Evolutionary conservation across 1,139 yeast genomes (phyloP), one percentile per base, ranked within the genome.

Genomic region (Lodderomyces oxycetoniae): DNA sequence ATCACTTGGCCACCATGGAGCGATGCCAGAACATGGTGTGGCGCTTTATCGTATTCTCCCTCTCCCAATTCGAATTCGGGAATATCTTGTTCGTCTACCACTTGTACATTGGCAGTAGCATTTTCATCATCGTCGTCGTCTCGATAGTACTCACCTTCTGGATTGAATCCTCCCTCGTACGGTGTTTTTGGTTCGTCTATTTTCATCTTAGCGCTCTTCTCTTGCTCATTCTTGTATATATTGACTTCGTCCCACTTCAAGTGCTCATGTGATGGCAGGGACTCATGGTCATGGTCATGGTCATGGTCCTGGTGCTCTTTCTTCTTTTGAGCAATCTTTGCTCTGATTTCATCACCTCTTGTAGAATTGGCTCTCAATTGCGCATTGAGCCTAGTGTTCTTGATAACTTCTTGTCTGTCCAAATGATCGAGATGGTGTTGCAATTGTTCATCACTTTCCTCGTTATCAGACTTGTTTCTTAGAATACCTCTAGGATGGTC

Each of bases 111-210:
- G 17, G 17, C 25, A 9, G 10, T n/a, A 9, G 22, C 31, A 8
- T 24, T 32, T 16, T 37, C 41, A 4, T 40, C 48, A 17, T 74
- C 83, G 33, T 78, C 82, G 44, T 80, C 89, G 2, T 73, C 74
- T 43, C 77, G 71, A 53, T 88, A 88, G 53, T 89, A 93, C 46
- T 89, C 96, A 9, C 79, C 74, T 38, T 77, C 74, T 3, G 93
- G 94, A 48, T 86, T 84, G 29, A 86, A 84, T 0, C 96, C 95
- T 14, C 95, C 95, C 53, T 86, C 95, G 53, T 84, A 91, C 3
- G 98, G 98, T 2, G 98, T 91, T 65, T 91, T 91, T 24, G 98
- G 98, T 58, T 91, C 98, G 49, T 87, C 95, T 33, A 91, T 88
- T 56, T 77, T 75, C 89, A 82, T 82, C 28, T 86, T 80, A 22